These are phyloP conservation scores for Ophioceras dolichostomum DNA, from an alignment of 2,329 filamentous ascomycete species.

Conservation along the genomic window DNA sequence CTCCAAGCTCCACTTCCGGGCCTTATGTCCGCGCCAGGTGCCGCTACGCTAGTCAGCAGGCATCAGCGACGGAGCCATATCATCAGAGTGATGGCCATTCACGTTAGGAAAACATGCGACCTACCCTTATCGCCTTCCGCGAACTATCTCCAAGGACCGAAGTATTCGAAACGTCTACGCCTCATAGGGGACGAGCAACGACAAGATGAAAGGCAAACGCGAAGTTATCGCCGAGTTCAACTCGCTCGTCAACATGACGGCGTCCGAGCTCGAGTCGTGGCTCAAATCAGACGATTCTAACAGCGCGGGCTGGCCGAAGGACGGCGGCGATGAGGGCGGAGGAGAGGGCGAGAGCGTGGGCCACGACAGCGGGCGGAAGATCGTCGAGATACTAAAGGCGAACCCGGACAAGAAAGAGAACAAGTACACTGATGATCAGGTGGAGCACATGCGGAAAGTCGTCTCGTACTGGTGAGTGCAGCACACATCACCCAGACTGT, in stretches of 20 bases:
- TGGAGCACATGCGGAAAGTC: slow-evolving; percentile 50
- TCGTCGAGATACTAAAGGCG: slow-evolving; percentile 48
- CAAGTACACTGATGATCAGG: slow-evolving; percentile 40
- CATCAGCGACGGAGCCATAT: no score
- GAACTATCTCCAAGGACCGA: no score
- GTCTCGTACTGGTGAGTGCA: slow-evolving; percentile 39
- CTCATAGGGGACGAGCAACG: no score
- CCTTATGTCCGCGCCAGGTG: no score
- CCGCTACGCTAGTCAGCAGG: no score
- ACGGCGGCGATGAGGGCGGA: slow-evolving; percentile 23
- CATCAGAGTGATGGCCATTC: no score
- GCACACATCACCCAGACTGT: slow-evolving; percentile 43
- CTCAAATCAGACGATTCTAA: slow-evolving; percentile 45
- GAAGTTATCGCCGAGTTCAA: slow-evolving; percentile 39
- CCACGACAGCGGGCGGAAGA: slow-evolving; percentile 48
- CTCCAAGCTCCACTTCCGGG: no score
- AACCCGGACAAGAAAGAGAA: slow-evolving; percentile 45
- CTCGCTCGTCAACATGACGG: slow-evolving; percentile 52
- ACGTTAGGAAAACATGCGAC: no score
- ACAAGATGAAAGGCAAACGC: neutral
- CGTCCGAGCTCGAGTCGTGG: slow-evolving; percentile 48
- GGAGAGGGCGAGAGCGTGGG: slow-evolving; percentile 51
- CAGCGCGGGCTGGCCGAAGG: slow-evolving; percentile 47
- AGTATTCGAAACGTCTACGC: no score
- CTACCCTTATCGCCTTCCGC: no score